Base-by-base conservation (phyloP, 306 rosid genomes). In the Citrullus colocynthis region DNA sequence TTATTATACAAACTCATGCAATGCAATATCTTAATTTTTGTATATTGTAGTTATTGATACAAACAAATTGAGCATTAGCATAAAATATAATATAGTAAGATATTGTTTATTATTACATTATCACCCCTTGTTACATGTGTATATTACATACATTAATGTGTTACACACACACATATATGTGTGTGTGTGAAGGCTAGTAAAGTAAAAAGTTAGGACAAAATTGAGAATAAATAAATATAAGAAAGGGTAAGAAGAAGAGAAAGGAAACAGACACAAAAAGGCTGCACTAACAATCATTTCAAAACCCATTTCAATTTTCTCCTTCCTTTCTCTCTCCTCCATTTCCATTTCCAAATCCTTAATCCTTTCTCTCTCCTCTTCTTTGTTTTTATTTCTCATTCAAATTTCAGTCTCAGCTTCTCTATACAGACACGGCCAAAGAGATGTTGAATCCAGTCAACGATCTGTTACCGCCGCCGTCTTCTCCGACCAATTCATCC, bases 401-500 rank as follows among this genome's bases (percentile, higher is more conserved):
- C 51, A 18, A 56, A 34, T 51, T 54, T 57, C 78, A 55, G 4
- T n/a, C 80, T 28, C 57, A 16, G 9, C 44, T 77, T 30, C 70
- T 84, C 15, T 18, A 69, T 16, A 9, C 79, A 28, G 34, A 41
- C 58, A 71, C 59, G 77, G 80, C 74, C 1, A 4, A 66, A 41
- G 34, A 84, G 76, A 95, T 95, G 99, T 78, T 89, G 66, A 93
- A 95, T 88, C 97, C 97, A 52, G 90, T 91, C 36, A 75, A 79
- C 77, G 92, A 90, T 54, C 81, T 95, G 84, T 85, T 92, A 39
- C 97, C 97, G 20, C 89, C 93, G 18, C 97, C 96, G 37, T 87
- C 93, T 4, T 95, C 99, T 37, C 99, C 99, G 14, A 84, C 97
- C 54, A 89, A 87, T 71, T 95, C 99, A 39, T 95, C 97, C 80